Base-by-base conservation (phyloP, 2,329 filamentous ascomycete genomes). In the Lachnellula cervina region DNA sequence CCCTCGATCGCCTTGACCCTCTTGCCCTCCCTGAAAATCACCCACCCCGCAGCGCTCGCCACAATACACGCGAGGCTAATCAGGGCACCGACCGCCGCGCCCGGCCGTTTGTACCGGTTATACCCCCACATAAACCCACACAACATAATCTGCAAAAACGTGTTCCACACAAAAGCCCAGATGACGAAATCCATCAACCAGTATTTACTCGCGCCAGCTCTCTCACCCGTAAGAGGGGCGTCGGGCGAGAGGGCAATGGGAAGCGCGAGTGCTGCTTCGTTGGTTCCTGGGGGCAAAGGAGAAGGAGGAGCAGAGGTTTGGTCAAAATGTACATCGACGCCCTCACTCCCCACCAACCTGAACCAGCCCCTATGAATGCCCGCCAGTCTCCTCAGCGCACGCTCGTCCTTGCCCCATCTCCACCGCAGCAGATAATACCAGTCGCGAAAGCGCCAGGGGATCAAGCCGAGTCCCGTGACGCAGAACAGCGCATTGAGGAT, bases 401-500 rank as follows among this genome's bases (percentile, higher is more conserved):
- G 19, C 1, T 56, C 49, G 13, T 62, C 45, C 47, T 58, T 56
- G 6, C 38, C 13, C 28, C 46, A 51, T n/a, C 62, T 56, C 55
- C 56, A 60, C 64, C 79, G 76, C 43, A 88, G 69, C 40, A 90
- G 76, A 67, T 82, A 90, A 69, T 85, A 93, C 13, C 89, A 71
- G 67, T 95, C 90, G 38, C 90, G 79, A 62, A 91, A 87, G 17
- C 90, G 81, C 90, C 89, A 95, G 0, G 90, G 90, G 1, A 87
- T 84, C n/a, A 94, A 77, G 0, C 90, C 90, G 58, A 94, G 90
- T 0, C 85, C 90, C 1, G 89, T 92, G 9, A 94, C 84, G 71
- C 89, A 93, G 77, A 95, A 95, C 0, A 95, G 79, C 0, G 80
- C 87, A 66, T 90, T 94, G 25, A 92, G 74, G 55, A 95, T 87